Evolutionary conservation across 371 early-diverging fungal species (phyloP).

Genomic region (Lichtheimia ornata): DNA sequence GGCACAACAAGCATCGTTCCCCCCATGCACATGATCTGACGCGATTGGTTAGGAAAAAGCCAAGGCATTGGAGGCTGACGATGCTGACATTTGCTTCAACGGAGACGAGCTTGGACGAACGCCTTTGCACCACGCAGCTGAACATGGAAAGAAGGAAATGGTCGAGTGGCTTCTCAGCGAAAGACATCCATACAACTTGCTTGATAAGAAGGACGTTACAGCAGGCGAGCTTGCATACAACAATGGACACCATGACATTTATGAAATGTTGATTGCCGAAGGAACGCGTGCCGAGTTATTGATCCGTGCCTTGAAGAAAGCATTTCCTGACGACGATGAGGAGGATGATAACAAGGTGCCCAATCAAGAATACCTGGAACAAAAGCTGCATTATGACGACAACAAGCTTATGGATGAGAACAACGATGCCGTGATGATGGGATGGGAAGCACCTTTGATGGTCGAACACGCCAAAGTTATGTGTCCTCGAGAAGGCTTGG

Average conservation of each 20-base stretch:
- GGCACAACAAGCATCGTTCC: not conserved
- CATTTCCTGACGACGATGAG: constrained; percentile 35
- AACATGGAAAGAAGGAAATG: constrained; percentile 50
- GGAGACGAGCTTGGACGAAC: constrained; percentile 45
- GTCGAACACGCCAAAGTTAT: constrained; percentile 83
- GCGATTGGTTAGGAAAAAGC: constrained; percentile 31
- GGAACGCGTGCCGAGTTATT: constrained; percentile 87
- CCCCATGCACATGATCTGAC: not conserved
- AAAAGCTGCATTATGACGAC: constrained; percentile 77
- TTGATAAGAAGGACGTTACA: constrained; percentile 43
- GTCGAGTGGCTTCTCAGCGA: constrained; percentile 58
- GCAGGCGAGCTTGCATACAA: constrained; percentile 58
- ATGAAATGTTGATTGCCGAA: constrained; percentile 73
- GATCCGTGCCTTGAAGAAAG: constrained; percentile 52
- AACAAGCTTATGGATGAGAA: constrained; percentile 82
- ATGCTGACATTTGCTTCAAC: constrained; percentile 49
- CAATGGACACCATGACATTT: constrained; percentile 46
- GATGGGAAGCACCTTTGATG: constrained; percentile 97
- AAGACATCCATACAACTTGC: constrained; percentile 58
- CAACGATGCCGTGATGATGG: constrained; percentile 97
- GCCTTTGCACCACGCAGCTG: constrained; percentile 50
- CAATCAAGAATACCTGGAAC: constrained; percentile 78
- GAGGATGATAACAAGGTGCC: constrained; percentile 47
- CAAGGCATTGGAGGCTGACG: constrained; percentile 30
- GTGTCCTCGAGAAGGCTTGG: constrained; percentile 65